Evolutionary conservation across 257 asterid genomes (phyloP).

Genomic region (Solanum chmielewskii): DNA sequence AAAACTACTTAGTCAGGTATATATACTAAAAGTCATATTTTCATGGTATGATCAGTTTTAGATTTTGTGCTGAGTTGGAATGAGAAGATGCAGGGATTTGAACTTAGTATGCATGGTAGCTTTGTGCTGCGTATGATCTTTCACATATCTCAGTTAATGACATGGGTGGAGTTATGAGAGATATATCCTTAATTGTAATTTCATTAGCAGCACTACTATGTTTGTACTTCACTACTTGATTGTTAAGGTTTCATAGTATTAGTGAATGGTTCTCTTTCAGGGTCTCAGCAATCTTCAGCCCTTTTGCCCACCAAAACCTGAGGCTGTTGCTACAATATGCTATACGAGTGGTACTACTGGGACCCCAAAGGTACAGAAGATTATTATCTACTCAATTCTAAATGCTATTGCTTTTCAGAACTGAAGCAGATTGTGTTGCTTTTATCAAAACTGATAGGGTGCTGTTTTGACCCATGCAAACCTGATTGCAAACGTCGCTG

Average conservation of each 20-base stretch:
- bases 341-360: constrained; percentile 97
- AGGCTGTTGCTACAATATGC: constrained; percentile 75
- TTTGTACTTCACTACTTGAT: background rate
- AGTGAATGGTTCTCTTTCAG: constrained; percentile 10
- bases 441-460: constrained; percentile 37
- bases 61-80: background rate
- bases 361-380: constrained; percentile 67
- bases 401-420: background rate
- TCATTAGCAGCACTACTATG: background rate
- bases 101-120: background rate
- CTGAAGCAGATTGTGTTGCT: background rate
- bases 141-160: background rate
- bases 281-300: constrained; percentile 58
- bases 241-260: background rate
- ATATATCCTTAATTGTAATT: background rate
- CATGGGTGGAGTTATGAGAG: background rate
- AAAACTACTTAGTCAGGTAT: constrained; percentile 52
- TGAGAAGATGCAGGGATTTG: background rate
- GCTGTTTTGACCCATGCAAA: constrained; percentile 72
- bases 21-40: background rate
- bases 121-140: background rate
- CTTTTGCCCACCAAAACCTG: constrained; percentile 73
- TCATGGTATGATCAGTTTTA: background rate
- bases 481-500: constrained; percentile 70
- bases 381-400: background rate